Base-by-base conservation (phyloP, 2,329 filamentous ascomycete genomes). In the Phialophora tarda region DNA sequence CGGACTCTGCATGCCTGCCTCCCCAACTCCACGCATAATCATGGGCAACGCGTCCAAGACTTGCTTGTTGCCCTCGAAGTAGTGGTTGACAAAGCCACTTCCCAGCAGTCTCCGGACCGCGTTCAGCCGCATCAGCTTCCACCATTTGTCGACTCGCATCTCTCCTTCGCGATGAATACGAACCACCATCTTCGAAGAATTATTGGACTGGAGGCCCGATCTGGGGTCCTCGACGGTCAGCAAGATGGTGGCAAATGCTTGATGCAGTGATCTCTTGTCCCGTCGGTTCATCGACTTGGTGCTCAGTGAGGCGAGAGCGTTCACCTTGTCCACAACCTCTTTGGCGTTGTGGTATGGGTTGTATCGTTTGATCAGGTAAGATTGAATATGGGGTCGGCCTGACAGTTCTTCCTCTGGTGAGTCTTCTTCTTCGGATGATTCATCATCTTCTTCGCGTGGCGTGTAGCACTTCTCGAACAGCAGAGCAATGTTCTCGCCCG, bases 401-500 rank as follows among this genome's bases (percentile, higher is more conserved):
- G 14, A 81, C 77, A 2, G 82, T 78, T 82, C 79, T 41, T 83
- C 82, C n/a, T 75, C 75, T 1, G 77, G 79, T 28, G 81, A 78
- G 5, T 82, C 80, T 1, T 82, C 80, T 48, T 86, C 83, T 14
- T 78, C 76, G 34, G 78, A 78, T 6, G 73, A 63, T 69, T 79
- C 66, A 68, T 89, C 85, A 65, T 85, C 85, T 12, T 86, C 84
- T 72, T 87, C 85, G 57, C 81, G 79, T 41, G 83, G 82, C 0
- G 84, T 86, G 75, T 85, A 88, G 65, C 84, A 86, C 68, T 90
- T 90, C 77, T 97, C 93, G 73, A 91, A 94, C 11, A 96, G 82
- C 10, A 96, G 82, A 0, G 92, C 92, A 66, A 96, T 93, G 76
- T 91, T 91, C 74, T 90, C 86, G 3, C 90, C 92, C 0, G 92